phyloP scores from a whole-genome alignment of 2,329 filamentous ascomycete species.

The Coniochaeta sp. region DNA sequence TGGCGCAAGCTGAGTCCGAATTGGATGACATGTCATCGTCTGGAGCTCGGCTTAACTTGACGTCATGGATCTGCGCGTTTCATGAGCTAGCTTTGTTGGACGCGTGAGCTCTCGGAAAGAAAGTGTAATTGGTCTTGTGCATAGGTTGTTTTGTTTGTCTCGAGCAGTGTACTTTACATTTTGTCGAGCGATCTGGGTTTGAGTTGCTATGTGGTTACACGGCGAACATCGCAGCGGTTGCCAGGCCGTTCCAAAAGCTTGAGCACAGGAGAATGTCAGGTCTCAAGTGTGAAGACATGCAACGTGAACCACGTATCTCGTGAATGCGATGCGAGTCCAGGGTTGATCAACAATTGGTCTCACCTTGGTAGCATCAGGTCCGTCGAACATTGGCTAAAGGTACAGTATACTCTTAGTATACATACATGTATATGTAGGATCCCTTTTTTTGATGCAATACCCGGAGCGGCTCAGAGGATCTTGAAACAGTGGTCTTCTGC shows the following conservation, averaged over 20 bases:
- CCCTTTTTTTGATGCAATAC: background rate
- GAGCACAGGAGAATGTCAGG: background rate
- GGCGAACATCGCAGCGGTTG: background rate
- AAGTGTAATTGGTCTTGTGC: too few relatives aligned
- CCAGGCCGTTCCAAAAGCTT: background rate
- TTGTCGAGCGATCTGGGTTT: background rate
- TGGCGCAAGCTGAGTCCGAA: background rate
- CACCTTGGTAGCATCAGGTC: background rate
- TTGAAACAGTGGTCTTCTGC: background rate
- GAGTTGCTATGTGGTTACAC: background rate
- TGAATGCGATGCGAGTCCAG: background rate
- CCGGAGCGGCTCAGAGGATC: background rate
- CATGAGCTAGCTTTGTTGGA: background rate
- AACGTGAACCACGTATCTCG: background rate
- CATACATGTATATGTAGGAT: too few relatives aligned
- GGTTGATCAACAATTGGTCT: background rate
- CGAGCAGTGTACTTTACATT: too few relatives aligned
- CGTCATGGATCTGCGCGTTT: background rate
- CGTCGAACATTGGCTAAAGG: background rate
- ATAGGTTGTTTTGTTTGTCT: too few relatives aligned
- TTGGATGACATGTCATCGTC: background rate
- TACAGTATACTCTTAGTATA: too few relatives aligned
- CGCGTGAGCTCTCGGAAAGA: background rate
- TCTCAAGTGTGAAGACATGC: background rate
- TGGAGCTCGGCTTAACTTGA: background rate